Evolutionary conservation across 257 asterid genomes (phyloP).

Genomic region (Solanum megistacrolobum): DNA sequence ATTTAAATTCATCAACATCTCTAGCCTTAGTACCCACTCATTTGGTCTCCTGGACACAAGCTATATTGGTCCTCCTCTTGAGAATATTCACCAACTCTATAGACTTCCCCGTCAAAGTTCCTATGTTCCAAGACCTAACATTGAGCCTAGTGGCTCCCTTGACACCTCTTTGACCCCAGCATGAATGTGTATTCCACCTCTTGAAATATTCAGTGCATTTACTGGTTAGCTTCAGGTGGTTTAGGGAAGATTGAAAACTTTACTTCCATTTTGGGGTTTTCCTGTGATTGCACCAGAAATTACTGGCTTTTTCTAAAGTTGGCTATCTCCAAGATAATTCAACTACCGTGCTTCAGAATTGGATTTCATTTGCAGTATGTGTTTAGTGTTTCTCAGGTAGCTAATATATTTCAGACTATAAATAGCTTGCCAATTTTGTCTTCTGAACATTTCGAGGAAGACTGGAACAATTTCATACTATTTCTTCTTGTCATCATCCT

Average conservation of each 20-base stretch:
- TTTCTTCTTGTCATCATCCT: not conserved
- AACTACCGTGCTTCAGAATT: not conserved
- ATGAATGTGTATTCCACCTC: not conserved
- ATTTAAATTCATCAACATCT: not conserved
- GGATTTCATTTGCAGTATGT: not conserved
- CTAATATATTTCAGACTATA: not conserved
- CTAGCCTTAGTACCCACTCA: not conserved
- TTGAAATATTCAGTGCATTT: not conserved
- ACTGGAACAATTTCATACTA: not conserved
- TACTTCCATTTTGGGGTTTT: not conserved
- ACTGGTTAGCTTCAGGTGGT: not conserved
- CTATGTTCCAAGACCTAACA: not conserved
- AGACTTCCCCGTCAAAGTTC: not conserved
- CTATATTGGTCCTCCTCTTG: not conserved
- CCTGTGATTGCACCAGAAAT: not conserved
- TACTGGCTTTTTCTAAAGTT: not conserved
- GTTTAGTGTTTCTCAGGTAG: not conserved
- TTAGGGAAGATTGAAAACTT: not conserved
- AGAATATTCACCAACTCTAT: not conserved
- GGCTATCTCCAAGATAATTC: not conserved
- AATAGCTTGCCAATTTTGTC: not conserved
- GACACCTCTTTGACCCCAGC: not conserved
- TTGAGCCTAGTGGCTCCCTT: not conserved
- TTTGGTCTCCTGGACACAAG: not conserved
- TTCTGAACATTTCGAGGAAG: not conserved